Base-by-base conservation (phyloP, 2,329 filamentous ascomycete species). In the Aureobasidium mangrovei region DNA sequence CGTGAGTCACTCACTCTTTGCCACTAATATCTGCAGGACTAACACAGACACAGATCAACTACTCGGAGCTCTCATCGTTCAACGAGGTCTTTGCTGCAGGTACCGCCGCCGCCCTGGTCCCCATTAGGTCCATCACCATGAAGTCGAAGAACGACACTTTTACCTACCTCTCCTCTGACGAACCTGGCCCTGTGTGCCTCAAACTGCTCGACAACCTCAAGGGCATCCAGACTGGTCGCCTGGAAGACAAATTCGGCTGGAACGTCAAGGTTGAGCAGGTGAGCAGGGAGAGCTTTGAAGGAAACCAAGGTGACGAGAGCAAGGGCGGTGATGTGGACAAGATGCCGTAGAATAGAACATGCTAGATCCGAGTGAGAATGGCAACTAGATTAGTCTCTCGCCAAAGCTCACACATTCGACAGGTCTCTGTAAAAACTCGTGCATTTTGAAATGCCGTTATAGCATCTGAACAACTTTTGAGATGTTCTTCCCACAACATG, bases 81-180 rank as follows among this genome's bases (percentile, higher is more conserved):
- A 74, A 74, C 42, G 91, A 97, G 71, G 84, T 98, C 51, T 83
- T 96, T 71, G 93, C 91, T 3, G 91, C 90, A 2, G 91, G 91
- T 1, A 97, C 91, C 0, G 91, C 91, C 0, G 91, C 91, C 0
- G 88, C 88, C 0, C 77, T 98, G 53, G 91, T 97, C 3, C 91
- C 91, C 1, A 93, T 96, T 70, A 86, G 86, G 58, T 93, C 87
- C 61, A 95, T 97, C 68, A 93, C 88, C 2, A 82, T 90, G 63
- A 79, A 71, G 47, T 81, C 77, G 12, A 75, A 70, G 40, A 69
- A 71, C 40, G 77, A 82, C 57, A 79, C 75, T 53, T 80, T 83
- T 64, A 67, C 67, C 6, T 85, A 81, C 62, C 68, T 75, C 43
- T 72, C 72, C 7, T 77, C 74, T 18, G 79, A 86, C 54, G 85